Evolutionary conservation across 2,329 filamentous ascomycete genomes (phyloP), one percentile per base, ranked within the genome.

Genomic region (Colletotrichum ledebouriae): DNA sequence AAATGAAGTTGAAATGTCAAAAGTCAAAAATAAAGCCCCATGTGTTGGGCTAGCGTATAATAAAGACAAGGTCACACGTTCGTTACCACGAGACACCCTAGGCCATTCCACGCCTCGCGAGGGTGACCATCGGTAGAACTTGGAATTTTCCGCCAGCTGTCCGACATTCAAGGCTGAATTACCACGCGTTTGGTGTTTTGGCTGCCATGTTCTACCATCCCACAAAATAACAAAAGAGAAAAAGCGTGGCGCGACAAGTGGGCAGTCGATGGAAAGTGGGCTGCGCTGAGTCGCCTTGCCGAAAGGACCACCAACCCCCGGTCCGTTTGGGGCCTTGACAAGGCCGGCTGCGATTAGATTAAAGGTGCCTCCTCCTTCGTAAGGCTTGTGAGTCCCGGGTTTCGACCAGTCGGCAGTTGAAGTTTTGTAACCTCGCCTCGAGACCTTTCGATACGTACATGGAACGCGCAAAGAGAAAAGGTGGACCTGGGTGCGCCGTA

Each of bases 181-280:
- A 9, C 29, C 29, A 29, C 6, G 29, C 7, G 29, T 29, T 29
- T 29, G 29, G 29, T 29, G 29, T 29, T 7, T 29, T 29, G 29
- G 29, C 29, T 29, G 41, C 42, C 29, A 52, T 13, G 42, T 56
- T 47, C n/a, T 41, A 29, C 13, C 37, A 22, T 52, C 52, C 29
- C 29, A 29, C 29, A 29, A 7, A 29, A 7, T 7, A 29, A 29
- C 29, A 29, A 29, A 29, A 29, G 29, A 29, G n/a, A 33, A 44
- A 25, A 52, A 44, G 13, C 55, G 33, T 67, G 53, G 60, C 53
- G 39, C 53, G 47, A 64, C 53, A 59, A 29, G 3, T 4, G 25
- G 25, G 29, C 29, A 29, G 29, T 29, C 7, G 29, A 53, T 46
- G 59, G 60, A 29, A 67, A 59, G 59, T 59, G 64, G 65, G 65